A percentile compares a stretch with the other conserved stretches of the same genome.
phyloP scores from a whole-genome alignment of 805 yeast species.

The Lachancea cidri region DNA sequence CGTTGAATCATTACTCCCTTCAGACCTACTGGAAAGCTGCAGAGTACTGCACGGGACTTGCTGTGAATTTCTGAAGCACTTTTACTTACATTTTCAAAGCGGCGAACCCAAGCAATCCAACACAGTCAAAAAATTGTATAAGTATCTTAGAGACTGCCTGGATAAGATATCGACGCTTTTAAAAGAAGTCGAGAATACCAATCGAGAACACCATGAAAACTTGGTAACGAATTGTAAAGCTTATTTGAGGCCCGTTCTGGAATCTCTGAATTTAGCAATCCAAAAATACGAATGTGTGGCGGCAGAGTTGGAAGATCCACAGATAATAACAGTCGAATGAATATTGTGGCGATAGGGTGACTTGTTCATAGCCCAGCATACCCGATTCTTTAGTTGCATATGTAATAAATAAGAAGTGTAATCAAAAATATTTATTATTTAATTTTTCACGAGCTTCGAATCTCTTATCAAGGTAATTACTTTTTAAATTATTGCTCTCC shows the following conservation, averaged over 20 bases:
- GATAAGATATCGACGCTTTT: conserved; percentile 34
- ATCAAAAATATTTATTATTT: too few species aligned
- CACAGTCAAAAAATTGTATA: conserved; percentile 42
- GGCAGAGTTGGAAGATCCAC: conserved; percentile 2
- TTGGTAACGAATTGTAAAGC: conserved; percentile 27
- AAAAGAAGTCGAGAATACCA: conserved; percentile 27
- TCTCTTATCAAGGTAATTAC: too few species aligned
- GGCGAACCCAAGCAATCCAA: conserved; percentile 42
- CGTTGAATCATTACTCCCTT: conserved; percentile 32
- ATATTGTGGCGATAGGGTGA: not conserved
- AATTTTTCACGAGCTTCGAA: too few species aligned
- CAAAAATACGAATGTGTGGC: conserved; percentile 35
- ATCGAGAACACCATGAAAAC: conserved; percentile 26
- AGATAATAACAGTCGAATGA: not conserved
- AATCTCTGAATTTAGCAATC: conserved; percentile 44
- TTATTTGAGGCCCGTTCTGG: conserved; percentile 40
- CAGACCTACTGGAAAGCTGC: conserved; percentile 42
- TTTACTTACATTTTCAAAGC: conserved; percentile 59
- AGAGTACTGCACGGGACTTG: conserved; percentile 66
- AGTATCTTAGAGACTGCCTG: conserved; percentile 44
- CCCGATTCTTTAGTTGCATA: conserved; percentile 1
- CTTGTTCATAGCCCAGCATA: conserved; percentile 1
- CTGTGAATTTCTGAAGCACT: conserved; percentile 69
- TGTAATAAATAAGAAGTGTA: not conserved
- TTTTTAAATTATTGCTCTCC: conserved; percentile 33